These are phyloP conservation scores for Helenozyma rhizophorensis DNA, from an alignment of 805 yeast species.

Conservation along the genomic window DNA sequence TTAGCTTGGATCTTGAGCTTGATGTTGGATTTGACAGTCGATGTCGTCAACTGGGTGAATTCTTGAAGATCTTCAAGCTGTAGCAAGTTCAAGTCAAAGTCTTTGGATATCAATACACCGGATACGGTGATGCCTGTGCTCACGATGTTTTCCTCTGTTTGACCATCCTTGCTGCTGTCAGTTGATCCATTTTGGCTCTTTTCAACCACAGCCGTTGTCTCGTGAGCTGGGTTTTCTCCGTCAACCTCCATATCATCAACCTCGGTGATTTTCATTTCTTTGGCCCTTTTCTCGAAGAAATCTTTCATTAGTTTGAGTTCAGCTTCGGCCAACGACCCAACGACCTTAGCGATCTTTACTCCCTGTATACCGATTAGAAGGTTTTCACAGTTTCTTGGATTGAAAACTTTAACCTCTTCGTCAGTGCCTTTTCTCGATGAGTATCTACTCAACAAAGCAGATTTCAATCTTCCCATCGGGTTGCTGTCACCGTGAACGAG, in stretches of 20 bases:
- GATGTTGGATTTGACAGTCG: constrained; percentile 80
- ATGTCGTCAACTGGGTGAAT: constrained; percentile 80
- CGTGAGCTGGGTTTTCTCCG: constrained; percentile 14
- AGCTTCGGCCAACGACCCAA: constrained; percentile 50
- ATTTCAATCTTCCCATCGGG: constrained; percentile 97
- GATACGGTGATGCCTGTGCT: constrained; percentile 43
- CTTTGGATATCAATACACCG: constrained; percentile 88
- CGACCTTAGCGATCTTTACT: constrained; percentile 71
- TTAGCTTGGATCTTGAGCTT: constrained; percentile 75
- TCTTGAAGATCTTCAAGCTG: constrained; percentile 86
- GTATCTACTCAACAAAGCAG: constrained; percentile 86
- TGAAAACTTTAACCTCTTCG: constrained; percentile 84
- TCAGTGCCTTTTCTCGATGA: constrained; percentile 77
- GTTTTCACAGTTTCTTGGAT: constrained; percentile 87
- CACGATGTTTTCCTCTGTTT: constrained; percentile 13
- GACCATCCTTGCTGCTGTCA: constrained; percentile 9
- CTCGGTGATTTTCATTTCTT: constrained; percentile 31
- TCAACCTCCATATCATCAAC: constrained; percentile 5
- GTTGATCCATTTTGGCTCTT: constrained; percentile 10
- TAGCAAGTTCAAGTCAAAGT: constrained; percentile 79
- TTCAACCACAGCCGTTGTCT: neutral
- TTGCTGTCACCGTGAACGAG: constrained; percentile 96
- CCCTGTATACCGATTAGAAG: constrained; percentile 76
- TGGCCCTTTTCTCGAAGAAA: constrained; percentile 59
- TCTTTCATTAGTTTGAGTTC: constrained; percentile 32